A percentile compares a stretch with the other conserved stretches of the same genome.
Conservation (phyloP, 192 early-diverging fungal genomes). For the Gryganskiella cystojenkinii region DNA sequence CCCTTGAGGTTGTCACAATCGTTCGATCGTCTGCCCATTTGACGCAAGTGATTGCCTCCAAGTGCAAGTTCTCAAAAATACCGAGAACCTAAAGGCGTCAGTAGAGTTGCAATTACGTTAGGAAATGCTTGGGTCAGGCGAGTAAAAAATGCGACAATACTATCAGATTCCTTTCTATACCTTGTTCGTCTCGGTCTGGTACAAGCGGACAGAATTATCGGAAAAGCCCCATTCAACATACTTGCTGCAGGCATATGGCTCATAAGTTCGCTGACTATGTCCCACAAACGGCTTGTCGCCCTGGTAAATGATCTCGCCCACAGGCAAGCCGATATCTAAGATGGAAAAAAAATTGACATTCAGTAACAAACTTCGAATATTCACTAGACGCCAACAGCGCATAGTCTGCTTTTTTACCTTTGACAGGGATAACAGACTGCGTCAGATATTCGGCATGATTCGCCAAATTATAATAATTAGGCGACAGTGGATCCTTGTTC, state of each 20-base stretch:
- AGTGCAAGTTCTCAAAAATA: constrained; percentile 70
- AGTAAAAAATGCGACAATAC: neutral
- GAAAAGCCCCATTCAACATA: constrained; percentile 76
- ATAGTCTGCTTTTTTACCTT: too few species aligned
- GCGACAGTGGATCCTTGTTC: constrained; percentile 47
- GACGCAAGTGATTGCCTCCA: constrained; percentile 66
- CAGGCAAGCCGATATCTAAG: constrained; percentile 62
- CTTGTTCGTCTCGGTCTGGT: constrained; percentile 61
- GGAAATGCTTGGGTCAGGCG: too few species aligned
- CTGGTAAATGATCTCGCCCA: constrained; percentile 61
- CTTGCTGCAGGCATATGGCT: constrained; percentile 56
- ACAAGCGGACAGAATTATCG: constrained; percentile 68
- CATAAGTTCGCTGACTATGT: constrained; percentile 54
- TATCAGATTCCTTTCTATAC: constrained; percentile 23
- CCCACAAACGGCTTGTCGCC: constrained; percentile 54
- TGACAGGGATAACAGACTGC: constrained; percentile 62
- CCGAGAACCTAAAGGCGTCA: constrained; percentile 49
- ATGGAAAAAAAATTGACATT: neutral
- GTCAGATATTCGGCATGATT: constrained; percentile 62
- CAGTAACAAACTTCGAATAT: neutral
- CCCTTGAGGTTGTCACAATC: constrained; percentile 57
- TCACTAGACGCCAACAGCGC: too few species aligned
- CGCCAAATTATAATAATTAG: constrained; percentile 58
- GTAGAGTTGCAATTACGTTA: too few species aligned
- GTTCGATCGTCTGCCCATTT: constrained; percentile 70